Percentiles rank a stretch among this genome's conserved stretches.
Evolutionary conservation across 352 stramenopile genomes (phyloP).

Genomic region (Saprolegnia parasitica): DNA sequence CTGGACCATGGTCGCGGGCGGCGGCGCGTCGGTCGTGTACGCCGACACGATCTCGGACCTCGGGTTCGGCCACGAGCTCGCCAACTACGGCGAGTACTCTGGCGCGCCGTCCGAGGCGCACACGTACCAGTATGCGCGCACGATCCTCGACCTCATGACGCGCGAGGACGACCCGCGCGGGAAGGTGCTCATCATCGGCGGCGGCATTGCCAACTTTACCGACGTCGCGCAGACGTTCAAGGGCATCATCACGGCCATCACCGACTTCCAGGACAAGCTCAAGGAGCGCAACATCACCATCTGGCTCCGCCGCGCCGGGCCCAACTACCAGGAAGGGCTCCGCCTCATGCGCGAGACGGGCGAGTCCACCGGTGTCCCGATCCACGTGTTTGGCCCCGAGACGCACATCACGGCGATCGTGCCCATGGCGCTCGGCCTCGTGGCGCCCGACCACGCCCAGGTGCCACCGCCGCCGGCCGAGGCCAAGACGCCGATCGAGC

Average conservation of each 20-base stretch:
- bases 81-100: constrained; percentile 98
- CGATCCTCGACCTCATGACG: constrained; percentile 95
- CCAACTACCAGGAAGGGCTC: constrained; percentile 96
- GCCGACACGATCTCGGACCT: constrained; percentile 96
- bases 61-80: constrained; percentile 89
- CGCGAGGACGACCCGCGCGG: constrained; percentile 81
- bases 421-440: constrained; percentile 89
- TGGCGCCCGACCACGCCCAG: constrained; percentile 39
- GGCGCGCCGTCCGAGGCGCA: constrained; percentile 94
- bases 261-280: constrained; percentile 89
- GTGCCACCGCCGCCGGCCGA: constrained; percentile 7
- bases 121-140: constrained; percentile 97
- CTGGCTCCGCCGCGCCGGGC: constrained; percentile 93
- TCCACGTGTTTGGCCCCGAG: constrained; percentile 94
- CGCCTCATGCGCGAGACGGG: constrained; percentile 89
- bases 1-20: constrained; percentile 97
- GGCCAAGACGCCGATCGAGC: constrained; percentile 14
- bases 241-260: constrained; percentile 94
- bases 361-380: constrained; percentile 85
- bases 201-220: constrained; percentile 98
- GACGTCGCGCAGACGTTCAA: constrained; percentile 97
- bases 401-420: constrained; percentile 95
- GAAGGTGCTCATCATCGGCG: constrained; percentile 97
- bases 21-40: constrained; percentile 95
- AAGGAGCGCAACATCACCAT: constrained; percentile 88